A percentile compares a stretch with the other conserved stretches of the same genome.
Conservation (phyloP, 2,329 filamentous ascomycete species). For the Colletotrichum liriopes region DNA sequence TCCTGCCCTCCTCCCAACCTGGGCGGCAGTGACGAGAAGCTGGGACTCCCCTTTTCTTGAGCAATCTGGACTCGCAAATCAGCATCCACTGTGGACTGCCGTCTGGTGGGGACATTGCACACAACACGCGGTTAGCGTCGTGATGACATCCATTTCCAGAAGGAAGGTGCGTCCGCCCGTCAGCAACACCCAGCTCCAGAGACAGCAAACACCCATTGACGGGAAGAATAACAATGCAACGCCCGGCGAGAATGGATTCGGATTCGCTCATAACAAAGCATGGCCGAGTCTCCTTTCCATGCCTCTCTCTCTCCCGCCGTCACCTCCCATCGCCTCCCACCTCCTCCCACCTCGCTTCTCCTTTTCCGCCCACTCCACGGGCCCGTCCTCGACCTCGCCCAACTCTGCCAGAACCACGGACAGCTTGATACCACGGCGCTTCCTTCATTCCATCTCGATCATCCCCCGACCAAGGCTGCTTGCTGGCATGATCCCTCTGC, state of each 20-base stretch:
- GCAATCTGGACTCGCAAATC: slow-evolving; percentile 41
- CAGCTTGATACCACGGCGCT: slow-evolving; percentile 5
- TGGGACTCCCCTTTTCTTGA: slow-evolving; percentile 33
- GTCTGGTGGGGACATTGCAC: slow-evolving; percentile 5
- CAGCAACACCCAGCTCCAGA: neutral
- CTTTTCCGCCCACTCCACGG: slow-evolving; percentile 7
- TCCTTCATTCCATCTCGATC: slow-evolving; percentile 7
- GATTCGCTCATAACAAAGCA: neutral
- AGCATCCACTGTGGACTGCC: slow-evolving; percentile 21
- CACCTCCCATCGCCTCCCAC: neutral
- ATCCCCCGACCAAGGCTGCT: neutral
- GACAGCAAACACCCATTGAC: slow-evolving; percentile 27
- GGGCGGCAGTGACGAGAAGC: slow-evolving; percentile 11
- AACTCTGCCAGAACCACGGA: neutral
- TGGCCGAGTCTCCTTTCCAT: slow-evolving; percentile 10
- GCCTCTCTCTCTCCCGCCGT: neutral
- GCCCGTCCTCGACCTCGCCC: slow-evolving; percentile 11
- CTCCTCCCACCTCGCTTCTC: slow-evolving; percentile 20
- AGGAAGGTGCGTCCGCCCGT: slow-evolving; percentile 19
- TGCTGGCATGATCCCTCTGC: slow-evolving; percentile 9
- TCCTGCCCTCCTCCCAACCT: slow-evolving; percentile 4
- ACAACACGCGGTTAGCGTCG: slow-evolving; percentile 34
- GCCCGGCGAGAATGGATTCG: neutral
- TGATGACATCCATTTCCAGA: slow-evolving; percentile 41
- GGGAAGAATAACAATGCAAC: slow-evolving; percentile 17